These are phyloP conservation scores for Hylodesmum podocarpum DNA, from an alignment of 306 rosid genomes.

Conservation along the genomic window DNA sequence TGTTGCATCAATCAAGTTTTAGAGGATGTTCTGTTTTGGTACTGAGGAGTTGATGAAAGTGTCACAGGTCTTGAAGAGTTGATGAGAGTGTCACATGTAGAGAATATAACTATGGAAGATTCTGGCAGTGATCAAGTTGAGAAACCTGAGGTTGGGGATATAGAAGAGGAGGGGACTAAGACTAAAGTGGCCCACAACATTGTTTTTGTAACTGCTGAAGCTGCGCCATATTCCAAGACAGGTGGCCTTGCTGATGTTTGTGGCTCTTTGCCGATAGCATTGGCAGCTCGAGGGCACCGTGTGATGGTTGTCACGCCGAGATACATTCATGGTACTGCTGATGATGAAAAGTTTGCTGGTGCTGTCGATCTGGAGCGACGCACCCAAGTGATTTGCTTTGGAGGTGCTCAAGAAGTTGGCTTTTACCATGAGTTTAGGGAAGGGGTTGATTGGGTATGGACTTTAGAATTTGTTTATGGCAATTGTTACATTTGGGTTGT, in stretches of 20 bases:
- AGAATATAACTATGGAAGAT: conserved; percentile 18
- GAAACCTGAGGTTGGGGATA: conserved; percentile 24
- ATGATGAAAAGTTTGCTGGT: conserved; percentile 48
- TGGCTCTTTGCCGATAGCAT: conserved; percentile 83
- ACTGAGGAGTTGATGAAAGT: neutral
- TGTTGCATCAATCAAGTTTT: conserved; percentile 14
- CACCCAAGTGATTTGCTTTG: conserved; percentile 55
- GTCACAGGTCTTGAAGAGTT: conserved; percentile 9
- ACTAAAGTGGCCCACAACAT: conserved; percentile 43
- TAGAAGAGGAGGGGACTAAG: conserved; percentile 31
- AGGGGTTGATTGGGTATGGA: conserved; percentile 87
- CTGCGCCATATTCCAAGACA: conserved; percentile 85
- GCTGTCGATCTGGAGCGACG: conserved; percentile 42
- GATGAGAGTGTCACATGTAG: conserved; percentile 28
- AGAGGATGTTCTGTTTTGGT: neutral
- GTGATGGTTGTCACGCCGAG: conserved; percentile 91
- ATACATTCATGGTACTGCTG: conserved; percentile 59
- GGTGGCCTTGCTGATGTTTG: conserved; percentile 96
- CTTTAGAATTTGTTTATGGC: neutral
- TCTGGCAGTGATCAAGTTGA: conserved; percentile 10
- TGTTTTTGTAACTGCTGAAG: conserved; percentile 80
- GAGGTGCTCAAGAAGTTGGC: conserved; percentile 65
- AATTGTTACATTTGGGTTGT: neutral
- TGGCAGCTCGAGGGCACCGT: conserved; percentile 81
- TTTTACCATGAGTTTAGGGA: conserved; percentile 72